Conservation (phyloP, 2,329 filamentous ascomycete species). For the Pseudogymnoascus sp. region DNA sequence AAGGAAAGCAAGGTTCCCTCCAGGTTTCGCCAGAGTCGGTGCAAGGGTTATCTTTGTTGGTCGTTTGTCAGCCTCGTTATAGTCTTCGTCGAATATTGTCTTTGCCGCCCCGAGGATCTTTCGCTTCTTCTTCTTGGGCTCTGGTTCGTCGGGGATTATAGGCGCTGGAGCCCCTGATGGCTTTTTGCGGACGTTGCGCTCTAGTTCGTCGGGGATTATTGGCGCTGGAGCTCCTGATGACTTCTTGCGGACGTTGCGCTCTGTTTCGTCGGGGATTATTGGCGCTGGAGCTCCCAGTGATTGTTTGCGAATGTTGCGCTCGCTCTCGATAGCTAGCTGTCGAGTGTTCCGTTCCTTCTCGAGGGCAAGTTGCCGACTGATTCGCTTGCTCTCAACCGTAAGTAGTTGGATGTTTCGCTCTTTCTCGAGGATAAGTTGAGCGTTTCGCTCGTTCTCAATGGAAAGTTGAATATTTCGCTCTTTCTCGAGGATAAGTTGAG, state of each 20-base stretch:
- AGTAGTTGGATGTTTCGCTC: neutral
- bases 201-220: constrained; percentile 41
- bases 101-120: constrained; percentile 59
- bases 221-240: neutral
- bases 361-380: neutral
- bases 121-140: constrained; percentile 58
- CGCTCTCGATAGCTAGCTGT: neutral
- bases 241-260: neutral
- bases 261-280: neutral
- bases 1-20: constrained; percentile 17
- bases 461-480: neutral
- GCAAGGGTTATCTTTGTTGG: constrained; percentile 31
- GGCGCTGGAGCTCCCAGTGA: neutral
- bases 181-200: constrained; percentile 22
- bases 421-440: neutral
- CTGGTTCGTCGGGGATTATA: constrained; percentile 24
- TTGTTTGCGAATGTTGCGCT: neutral
- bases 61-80: constrained; percentile 41
- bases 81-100: constrained; percentile 66
- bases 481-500: neutral
- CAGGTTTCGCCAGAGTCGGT: constrained; percentile 23
- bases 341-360: neutral
- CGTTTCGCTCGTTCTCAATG: neutral
- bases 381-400: neutral
- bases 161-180: neutral